A percentile compares a stretch with the other conserved stretches of the same genome.
Evolutionary conservation across 257 asterid genomes (phyloP).

Genomic region (Solanum virginianum): DNA sequence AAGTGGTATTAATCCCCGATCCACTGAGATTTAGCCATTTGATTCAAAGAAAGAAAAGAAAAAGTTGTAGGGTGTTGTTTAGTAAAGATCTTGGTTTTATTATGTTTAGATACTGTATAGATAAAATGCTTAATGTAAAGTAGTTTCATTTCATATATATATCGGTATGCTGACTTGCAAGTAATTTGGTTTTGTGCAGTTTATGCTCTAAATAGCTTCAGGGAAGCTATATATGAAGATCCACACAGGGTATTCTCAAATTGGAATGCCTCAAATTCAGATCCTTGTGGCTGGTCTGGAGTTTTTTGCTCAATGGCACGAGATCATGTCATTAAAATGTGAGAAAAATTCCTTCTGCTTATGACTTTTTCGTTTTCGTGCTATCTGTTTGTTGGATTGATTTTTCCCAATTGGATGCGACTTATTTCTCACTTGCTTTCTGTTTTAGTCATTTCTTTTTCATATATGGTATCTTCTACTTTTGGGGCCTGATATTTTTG

Average conservation of each 20-base stretch:
- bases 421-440: not conserved
- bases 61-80: not conserved
- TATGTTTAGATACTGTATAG: not conserved
- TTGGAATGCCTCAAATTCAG: slow-evolving; percentile 68
- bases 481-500: too few relatives aligned
- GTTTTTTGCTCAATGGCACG: slow-evolving; percentile 51
- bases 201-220: slow-evolving; percentile 62
- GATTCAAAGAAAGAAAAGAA: not conserved
- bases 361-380: not conserved
- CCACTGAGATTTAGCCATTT: not conserved
- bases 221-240: slow-evolving; percentile 82
- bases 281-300: slow-evolving; percentile 83
- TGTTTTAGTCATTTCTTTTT: too few relatives aligned
- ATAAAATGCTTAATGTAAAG: not conserved
- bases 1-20: not conserved
- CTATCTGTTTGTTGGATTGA: not conserved
- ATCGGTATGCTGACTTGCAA: not conserved
- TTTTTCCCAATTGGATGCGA: not conserved
- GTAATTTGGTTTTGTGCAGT: slow-evolving; percentile 28
- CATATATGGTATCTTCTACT: too few relatives aligned
- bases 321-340: slow-evolving; percentile 83
- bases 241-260: slow-evolving; percentile 59
- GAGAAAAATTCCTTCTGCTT: slow-evolving; percentile 14
- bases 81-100: slow-evolving; percentile 4
- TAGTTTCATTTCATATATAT: not conserved